These are phyloP conservation scores for Eucalyptus coolabah DNA, from an alignment of 345 rosid genomes.

Conservation along the genomic window DNA sequence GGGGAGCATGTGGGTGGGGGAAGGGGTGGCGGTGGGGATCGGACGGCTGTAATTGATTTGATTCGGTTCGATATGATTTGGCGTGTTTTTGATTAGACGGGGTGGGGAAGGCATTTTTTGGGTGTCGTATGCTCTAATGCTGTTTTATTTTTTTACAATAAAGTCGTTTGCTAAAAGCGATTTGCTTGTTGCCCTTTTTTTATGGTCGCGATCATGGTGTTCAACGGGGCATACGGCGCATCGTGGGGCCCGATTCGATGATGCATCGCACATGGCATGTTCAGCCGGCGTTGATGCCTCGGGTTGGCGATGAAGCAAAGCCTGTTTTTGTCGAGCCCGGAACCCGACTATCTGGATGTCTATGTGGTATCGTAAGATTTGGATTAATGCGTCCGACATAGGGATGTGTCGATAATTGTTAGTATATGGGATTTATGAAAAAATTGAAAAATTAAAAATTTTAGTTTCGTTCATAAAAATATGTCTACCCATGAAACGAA, in stretches of 20 bases:
- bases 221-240: background rate
- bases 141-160: background rate
- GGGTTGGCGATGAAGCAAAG: background rate
- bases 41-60: background rate
- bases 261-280: background rate
- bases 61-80: background rate
- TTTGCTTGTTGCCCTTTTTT: background rate
- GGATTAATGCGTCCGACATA: no score
- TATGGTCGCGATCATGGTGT: background rate
- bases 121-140: background rate
- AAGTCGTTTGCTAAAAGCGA: background rate
- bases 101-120: background rate
- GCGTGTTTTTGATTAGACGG: background rate
- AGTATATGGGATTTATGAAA: no score
- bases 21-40: background rate
- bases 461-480: no score
- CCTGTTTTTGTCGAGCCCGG: background rate
- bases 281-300: background rate
- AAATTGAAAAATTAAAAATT: no score
- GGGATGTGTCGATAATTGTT: no score
- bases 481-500: no score
- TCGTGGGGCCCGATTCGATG: background rate
- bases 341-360: background rate
- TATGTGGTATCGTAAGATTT: fast-evolving
- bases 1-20: background rate